Conservation (phyloP, 2,329 filamentous ascomycete species). For the Nigrospora osmanthi region DNA sequence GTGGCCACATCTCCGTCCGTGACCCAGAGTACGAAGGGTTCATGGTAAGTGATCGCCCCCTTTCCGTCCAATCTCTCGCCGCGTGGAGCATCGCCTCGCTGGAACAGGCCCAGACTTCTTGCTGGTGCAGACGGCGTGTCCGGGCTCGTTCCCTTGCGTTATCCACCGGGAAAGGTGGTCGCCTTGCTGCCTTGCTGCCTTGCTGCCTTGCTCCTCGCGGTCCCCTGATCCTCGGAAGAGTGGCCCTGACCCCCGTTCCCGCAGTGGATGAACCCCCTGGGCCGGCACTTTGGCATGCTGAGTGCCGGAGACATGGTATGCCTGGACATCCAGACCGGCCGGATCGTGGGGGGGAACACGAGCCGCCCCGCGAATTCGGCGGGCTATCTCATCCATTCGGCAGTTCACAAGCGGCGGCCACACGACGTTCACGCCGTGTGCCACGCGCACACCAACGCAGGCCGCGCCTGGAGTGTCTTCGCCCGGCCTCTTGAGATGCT, state of each 20-base stretch:
- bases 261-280: conserved; percentile 61
- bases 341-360: conserved; percentile 54
- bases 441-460: conserved; percentile 59
- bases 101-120: too few species aligned
- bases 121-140: too few species aligned
- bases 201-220: too few species aligned
- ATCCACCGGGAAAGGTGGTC: too few species aligned
- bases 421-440: conserved; percentile 56
- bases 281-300: conserved; percentile 56
- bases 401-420: conserved; percentile 57
- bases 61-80: too few species aligned
- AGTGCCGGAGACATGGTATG: conserved; percentile 61
- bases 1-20: conserved; percentile 53
- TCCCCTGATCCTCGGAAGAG: too few species aligned
- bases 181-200: too few species aligned
- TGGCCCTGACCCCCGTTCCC: too few species aligned
- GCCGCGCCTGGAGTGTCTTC: conserved; percentile 62
- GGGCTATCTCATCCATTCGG: conserved; percentile 63
- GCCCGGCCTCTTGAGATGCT: conserved; percentile 61
- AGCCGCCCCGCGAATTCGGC: conserved; percentile 56
- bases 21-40: conserved; percentile 53
- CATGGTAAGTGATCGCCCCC: conserved; percentile 24
- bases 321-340: conserved; percentile 49
- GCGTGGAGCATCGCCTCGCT: too few species aligned
- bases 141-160: too few species aligned